Conservation (phyloP, 108 stramenopile species). For the Schizochytrium sp. region DNA sequence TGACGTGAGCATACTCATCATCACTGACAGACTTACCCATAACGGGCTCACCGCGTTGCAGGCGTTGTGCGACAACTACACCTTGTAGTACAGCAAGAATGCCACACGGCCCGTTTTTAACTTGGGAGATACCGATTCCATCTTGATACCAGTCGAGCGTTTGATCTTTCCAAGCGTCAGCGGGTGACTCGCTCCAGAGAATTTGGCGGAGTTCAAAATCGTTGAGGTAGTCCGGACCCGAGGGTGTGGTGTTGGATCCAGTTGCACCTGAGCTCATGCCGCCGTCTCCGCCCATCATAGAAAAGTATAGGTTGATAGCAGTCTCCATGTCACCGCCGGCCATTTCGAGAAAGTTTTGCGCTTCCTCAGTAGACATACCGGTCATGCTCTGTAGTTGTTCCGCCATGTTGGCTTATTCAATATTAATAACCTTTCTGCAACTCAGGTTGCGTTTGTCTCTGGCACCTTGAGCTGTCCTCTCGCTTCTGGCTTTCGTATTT, state of each 20-base stretch:
- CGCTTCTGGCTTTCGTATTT: too few species aligned
- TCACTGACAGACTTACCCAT: not conserved
- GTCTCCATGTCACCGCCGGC: slow-evolving; percentile 54
- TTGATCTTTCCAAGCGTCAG: slow-evolving; percentile 35
- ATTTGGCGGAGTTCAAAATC: slow-evolving; percentile 7
- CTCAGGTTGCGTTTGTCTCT: too few species aligned
- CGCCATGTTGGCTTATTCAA: not conserved
- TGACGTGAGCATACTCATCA: slow-evolving; percentile 35
- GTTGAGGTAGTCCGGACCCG: slow-evolving; percentile 19
- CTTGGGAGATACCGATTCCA: not conserved
- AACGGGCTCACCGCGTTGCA: not conserved
- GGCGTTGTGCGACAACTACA: not conserved
- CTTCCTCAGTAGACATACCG: slow-evolving; percentile 48
- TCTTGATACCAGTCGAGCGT: not conserved
- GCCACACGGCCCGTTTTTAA: slow-evolving; percentile 47
- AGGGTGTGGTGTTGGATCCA: not conserved
- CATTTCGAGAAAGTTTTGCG: slow-evolving; percentile 44
- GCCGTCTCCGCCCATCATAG: slow-evolving; percentile 40
- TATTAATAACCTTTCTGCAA: too few species aligned
- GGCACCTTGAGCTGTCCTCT: too few species aligned
- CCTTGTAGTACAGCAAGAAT: slow-evolving; percentile 1
- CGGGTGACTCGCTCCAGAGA: not conserved
- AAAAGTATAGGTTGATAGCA: slow-evolving; percentile 44
- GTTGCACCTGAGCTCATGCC: not conserved
- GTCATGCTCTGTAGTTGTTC: slow-evolving; percentile 54